phyloP scores from a whole-genome alignment of 192 early-diverging fungal genomes.

The Coemansia sp. region DNA sequence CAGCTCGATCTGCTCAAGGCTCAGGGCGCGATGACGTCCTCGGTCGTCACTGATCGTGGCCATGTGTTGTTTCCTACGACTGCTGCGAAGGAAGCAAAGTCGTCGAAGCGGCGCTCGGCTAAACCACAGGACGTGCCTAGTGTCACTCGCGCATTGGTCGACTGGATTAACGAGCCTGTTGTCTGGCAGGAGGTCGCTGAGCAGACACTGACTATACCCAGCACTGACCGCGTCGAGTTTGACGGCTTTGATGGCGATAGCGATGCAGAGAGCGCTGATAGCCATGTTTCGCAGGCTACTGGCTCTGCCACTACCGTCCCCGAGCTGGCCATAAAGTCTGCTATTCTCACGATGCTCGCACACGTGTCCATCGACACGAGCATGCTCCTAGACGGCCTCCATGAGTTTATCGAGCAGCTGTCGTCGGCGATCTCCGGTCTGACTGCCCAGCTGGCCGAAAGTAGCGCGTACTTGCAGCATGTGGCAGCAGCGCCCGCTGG shows the following conservation, averaged over 20 bases:
- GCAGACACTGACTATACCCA: constrained; percentile 25
- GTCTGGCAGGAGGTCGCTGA: constrained; percentile 19
- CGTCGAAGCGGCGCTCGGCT: neutral
- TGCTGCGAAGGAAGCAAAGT: constrained; percentile 2
- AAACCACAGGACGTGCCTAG: neutral
- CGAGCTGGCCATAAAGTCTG: constrained; percentile 25
- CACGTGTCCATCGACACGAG: constrained; percentile 21
- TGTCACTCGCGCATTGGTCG: constrained; percentile 23
- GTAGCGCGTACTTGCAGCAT: constrained; percentile 14
- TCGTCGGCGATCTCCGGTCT: constrained; percentile 14
- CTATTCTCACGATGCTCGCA: constrained; percentile 23
- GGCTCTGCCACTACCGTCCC: neutral
- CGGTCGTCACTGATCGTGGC: constrained; percentile 34
- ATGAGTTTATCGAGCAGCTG: constrained; percentile 17
- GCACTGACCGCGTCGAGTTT: constrained; percentile 13
- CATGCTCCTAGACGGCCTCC: constrained; percentile 17
- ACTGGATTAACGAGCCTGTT: constrained; percentile 32
- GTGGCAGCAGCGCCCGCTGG: neutral
- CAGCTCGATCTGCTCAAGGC: constrained; percentile 19
- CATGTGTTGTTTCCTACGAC: constrained; percentile 33
- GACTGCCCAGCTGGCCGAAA: constrained; percentile 12
- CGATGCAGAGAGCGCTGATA: neutral
- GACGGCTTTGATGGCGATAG: constrained; percentile 15
- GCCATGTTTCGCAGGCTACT: neutral
- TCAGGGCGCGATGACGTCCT: constrained; percentile 11